Conservation (phyloP, 1,139 yeast genomes). For the Nakaseomyces bracarensis region DNA sequence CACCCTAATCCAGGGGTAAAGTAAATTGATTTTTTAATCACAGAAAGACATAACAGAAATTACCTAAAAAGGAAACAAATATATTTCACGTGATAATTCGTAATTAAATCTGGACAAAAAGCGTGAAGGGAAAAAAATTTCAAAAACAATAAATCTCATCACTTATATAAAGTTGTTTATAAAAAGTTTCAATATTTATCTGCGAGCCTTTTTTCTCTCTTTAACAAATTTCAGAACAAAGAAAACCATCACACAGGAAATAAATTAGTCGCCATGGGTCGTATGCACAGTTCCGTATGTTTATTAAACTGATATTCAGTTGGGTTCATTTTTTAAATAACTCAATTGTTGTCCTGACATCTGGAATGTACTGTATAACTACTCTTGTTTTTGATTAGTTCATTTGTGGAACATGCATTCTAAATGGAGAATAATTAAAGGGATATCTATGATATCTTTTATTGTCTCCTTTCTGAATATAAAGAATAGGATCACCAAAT, state of each 20-base stretch:
- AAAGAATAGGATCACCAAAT: conserved; percentile 10
- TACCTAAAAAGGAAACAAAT: background rate
- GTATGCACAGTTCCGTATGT: conserved; percentile 76
- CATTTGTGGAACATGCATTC: no score
- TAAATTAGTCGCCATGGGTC: conserved; percentile 58
- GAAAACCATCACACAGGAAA: conserved; percentile 14
- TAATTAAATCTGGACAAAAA: no score
- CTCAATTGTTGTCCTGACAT: background rate
- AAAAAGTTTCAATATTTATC: background rate
- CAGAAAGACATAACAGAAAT: no score
- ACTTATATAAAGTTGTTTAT: background rate
- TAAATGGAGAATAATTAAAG: background rate
- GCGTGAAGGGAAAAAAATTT: no score
- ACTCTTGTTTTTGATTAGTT: no score
- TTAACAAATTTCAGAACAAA: background rate
- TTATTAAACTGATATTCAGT: conserved; percentile 8
- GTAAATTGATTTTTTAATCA: no score
- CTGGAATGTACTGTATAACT: background rate
- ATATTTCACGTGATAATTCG: no score
- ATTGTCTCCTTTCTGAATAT: conserved; percentile 25
- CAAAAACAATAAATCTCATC: background rate
- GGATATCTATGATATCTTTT: conserved; percentile 10
- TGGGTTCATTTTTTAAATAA: background rate
- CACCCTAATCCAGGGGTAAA: no score
- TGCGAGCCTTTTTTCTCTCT: background rate